These are phyloP conservation scores for Amaranthus cruentus DNA, from an alignment of 148 eudicot species.

Conservation along the genomic window DNA sequence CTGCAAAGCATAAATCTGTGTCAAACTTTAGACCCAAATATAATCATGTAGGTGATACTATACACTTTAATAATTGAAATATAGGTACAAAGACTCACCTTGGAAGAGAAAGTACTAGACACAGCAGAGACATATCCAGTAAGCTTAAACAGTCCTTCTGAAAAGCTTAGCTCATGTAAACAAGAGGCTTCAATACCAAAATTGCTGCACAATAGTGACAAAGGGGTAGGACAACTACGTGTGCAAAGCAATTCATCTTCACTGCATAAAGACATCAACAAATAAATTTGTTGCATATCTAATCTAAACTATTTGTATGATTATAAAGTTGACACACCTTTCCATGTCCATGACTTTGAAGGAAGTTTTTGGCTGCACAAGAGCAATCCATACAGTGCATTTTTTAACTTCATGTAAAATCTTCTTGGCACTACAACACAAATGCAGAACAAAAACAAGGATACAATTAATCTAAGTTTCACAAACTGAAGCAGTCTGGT, in stretches of 20 bases:
- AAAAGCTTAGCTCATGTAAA: constrained; percentile 51
- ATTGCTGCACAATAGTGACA: constrained; percentile 49
- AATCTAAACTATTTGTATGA: constrained; percentile 4
- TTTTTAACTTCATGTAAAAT: constrained; percentile 62
- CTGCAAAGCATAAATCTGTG: constrained; percentile 41
- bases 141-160: constrained; percentile 60
- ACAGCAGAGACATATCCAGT: constrained; percentile 71
- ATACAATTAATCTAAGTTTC: constrained; percentile 11
- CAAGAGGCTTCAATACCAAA: constrained; percentile 54
- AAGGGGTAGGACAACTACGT: constrained; percentile 57
- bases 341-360: constrained; percentile 71
- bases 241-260: constrained; percentile 65
- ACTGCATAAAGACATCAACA: constrained; percentile 39
- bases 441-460: not conserved
- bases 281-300: constrained; percentile 10
- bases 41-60: not conserved
- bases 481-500: not conserved
- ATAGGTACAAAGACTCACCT: constrained; percentile 42
- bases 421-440: constrained; percentile 63
- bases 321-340: constrained; percentile 41
- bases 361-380: constrained; percentile 56
- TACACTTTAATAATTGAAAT: not conserved
- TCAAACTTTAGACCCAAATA: constrained; percentile 15
- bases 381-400: constrained; percentile 62
- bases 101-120: constrained; percentile 37